Base-by-base conservation (phyloP, 75 land plant species). In the Adiantum capillusveneris region DNA sequence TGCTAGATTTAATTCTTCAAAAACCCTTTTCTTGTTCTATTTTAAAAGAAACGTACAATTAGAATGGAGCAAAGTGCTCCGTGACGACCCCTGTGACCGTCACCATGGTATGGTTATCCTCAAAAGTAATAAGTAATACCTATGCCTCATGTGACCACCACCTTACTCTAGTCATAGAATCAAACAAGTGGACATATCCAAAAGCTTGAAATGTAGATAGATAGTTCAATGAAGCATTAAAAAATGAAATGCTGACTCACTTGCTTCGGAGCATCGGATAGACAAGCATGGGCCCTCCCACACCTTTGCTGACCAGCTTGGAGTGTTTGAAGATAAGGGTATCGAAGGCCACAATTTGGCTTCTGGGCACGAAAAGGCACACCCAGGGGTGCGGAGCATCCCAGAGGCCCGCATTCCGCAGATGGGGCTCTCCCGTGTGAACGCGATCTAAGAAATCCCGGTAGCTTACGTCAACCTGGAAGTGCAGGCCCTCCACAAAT, bases 351-450 rank as follows among this genome's bases (percentile, higher is more conserved):
- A 56, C 62, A 25, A 87, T 76, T 68, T 84, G 59, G 0, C 64
- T 13, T 37, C 71, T 72, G 0, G 88, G 71, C 0, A 87, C 73
- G 57, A 87, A 69, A 7, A 87, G 27, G 58, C 77, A 81, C 1
- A 87, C 57, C 91, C 91, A 87, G 17, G 91, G 91, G 61, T 87
- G 91, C 6, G 91, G 88, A 7, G 78, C 62, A 21, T 81, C 76
- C 91, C 91, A 87, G 0, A 58, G 55, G 19, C 87, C 84, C 26
- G 27, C 70, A 28, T 60, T 75, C 36, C 50, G 75, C 2, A 84
- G 81, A 11, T 36, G 63, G 53, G 63, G 30, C 82, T 87, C 91
- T n/a, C 44, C 75, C n/a, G 29, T 26, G 68, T 71, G 70, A 30
- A 87, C 91, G 0, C 91, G 74, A 16, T 73, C 25, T 5, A 87